A percentile compares a stretch with the other conserved stretches of the same genome.
phyloP scores from a whole-genome alignment of 495 filamentous ascomycete species.

The Astrothelium subdiscretum region DNA sequence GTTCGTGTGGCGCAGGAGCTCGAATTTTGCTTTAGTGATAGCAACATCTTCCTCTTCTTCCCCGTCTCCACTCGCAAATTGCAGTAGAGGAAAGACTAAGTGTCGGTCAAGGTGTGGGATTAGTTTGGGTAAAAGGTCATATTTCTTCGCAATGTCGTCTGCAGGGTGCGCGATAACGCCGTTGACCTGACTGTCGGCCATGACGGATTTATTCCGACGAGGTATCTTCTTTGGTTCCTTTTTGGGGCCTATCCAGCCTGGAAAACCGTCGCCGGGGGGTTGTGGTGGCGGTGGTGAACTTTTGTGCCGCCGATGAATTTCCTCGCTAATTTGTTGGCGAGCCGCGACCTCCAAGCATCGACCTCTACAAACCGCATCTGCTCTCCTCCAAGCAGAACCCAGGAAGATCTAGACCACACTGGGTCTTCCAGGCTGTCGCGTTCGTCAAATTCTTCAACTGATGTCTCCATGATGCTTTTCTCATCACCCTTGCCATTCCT shows the following conservation, averaged over 20 bases:
- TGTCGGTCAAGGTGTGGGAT: slow-evolving; percentile 91
- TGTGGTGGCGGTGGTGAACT: slow-evolving; percentile 63
- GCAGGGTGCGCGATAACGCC: slow-evolving; percentile 37
- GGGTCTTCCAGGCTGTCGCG: too few species aligned
- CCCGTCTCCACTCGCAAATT: slow-evolving; percentile 58
- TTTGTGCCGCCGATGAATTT: slow-evolving; percentile 89
- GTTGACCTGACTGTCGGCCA: slow-evolving; percentile 53
- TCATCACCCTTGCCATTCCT: slow-evolving; percentile 23
- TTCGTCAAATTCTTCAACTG: too few species aligned
- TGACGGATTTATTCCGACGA: too few species aligned
- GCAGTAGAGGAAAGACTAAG: slow-evolving; percentile 84
- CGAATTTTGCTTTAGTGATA: slow-evolving; percentile 73
- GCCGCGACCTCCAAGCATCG: neutral
- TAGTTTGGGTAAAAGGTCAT: slow-evolving; percentile 81
- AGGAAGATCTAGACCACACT: neutral
- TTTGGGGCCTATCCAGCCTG: too few species aligned
- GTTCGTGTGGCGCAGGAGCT: slow-evolving; percentile 87
- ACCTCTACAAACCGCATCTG: neutral
- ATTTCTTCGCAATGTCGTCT: slow-evolving; percentile 48
- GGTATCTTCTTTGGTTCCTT: too few species aligned
- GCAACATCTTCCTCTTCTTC: slow-evolving; percentile 47
- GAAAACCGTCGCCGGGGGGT: too few species aligned
- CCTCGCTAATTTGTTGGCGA: slow-evolving; percentile 43
- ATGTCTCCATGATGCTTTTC: slow-evolving; percentile 14
- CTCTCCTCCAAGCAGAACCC: too few species aligned